Evolutionary conservation across 306 rosid genomes (phyloP).

Genomic region (Sicyos edulis): DNA sequence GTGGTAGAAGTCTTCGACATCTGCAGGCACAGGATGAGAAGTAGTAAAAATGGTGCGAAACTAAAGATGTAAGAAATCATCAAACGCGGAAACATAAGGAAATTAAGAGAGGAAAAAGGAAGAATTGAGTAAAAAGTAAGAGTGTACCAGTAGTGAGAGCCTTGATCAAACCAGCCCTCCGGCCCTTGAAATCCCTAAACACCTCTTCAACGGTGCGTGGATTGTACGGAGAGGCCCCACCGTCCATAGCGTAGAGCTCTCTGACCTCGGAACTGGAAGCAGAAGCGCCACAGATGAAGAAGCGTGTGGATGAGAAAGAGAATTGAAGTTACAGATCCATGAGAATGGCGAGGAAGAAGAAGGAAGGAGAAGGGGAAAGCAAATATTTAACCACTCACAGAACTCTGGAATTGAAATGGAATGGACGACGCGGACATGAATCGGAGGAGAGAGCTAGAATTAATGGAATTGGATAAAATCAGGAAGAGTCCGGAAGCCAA

Average conservation of each 20-base stretch:
- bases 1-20: constrained; percentile 36
- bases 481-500: constrained; percentile 14
- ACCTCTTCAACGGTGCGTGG: constrained; percentile 52
- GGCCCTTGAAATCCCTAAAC: constrained; percentile 40
- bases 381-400: constrained; percentile 16
- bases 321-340: neutral
- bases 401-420: too few species aligned
- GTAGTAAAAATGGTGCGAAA: neutral
- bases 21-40: constrained; percentile 20
- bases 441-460: constrained; percentile 6
- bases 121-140: too few species aligned
- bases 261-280: neutral
- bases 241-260: constrained; percentile 29
- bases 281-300: neutral
- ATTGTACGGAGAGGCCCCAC: constrained; percentile 25
- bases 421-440: constrained; percentile 27
- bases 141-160: constrained; percentile 45
- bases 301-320: too few species aligned
- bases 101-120: too few species aligned
- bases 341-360: neutral
- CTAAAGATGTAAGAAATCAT: too few species aligned
- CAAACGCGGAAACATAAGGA: too few species aligned
- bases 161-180: constrained; percentile 38
- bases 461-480: constrained; percentile 29
- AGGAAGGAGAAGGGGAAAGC: neutral